Evolutionary conservation across 306 rosid genomes (phyloP), one percentile per base, ranked within the genome.

Genomic region (Citrullus colocynthis): DNA sequence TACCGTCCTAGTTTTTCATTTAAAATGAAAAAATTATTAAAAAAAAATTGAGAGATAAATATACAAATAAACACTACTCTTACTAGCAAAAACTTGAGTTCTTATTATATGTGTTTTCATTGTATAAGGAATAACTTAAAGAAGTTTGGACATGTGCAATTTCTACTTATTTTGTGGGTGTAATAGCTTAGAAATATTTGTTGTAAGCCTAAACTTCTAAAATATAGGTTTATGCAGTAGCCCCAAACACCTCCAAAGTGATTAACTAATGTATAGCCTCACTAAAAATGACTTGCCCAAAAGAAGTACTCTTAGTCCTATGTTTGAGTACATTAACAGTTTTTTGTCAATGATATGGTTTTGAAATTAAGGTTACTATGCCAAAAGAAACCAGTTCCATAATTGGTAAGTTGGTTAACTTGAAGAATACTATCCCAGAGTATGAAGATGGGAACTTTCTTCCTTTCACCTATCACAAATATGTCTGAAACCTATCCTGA

Each of bases 1-100:
- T 89, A 5, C 92, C 98, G 36, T 90, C 98, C 98, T 95, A 74
- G 60, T 76, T 49, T 73, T 73, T 72, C 37, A 42, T 70, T 70
- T 14, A 55, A 82, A 62, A 63, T 32, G 41, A 83, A 69, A 78
- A 28, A 20, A 18, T 24, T 24, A 24, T 24, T 32, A 12, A 0
- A 9, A 12, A 30, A n/a, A 1, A 59, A 55, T 34, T n/a, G 1
- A 32, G 34, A 56, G 5, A 36, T 9, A 52, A 9, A 36, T 9
- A 52, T 7, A 34, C 52, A 75, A 17, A 34, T 30, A 18, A 14
- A 30, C 52, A 0, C 7, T 64, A 34, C 39, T 32, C 45, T 34
- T 14, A 63, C 2, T 15, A 9, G 13, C 18, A 5, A 54, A 56
- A 56, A n/a, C 61, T 20, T 56, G 13, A 7, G 30, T 56, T 56